Evolutionary conservation across 345 rosid species (phyloP).

Genomic region (Camelina neglecta): DNA sequence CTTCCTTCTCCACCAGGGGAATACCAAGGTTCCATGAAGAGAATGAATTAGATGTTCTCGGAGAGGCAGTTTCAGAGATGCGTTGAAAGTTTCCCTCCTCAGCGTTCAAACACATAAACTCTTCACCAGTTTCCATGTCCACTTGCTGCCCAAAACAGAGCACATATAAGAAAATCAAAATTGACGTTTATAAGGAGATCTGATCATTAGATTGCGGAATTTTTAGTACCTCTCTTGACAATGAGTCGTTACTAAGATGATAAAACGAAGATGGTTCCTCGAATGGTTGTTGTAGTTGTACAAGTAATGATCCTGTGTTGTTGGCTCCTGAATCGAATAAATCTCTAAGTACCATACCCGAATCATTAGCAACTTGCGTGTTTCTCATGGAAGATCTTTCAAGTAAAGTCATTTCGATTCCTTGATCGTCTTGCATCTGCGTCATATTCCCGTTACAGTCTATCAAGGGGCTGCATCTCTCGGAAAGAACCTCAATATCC

Average conservation of each 20-base stretch:
- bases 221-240: slow-evolving; percentile 67
- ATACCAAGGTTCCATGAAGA: slow-evolving; percentile 67
- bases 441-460: slow-evolving; percentile 55
- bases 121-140: slow-evolving; percentile 57
- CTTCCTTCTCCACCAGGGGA: slow-evolving; percentile 48
- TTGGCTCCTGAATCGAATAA: slow-evolving; percentile 68
- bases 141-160: slow-evolving; percentile 48
- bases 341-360: slow-evolving; percentile 82
- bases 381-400: slow-evolving; percentile 65
- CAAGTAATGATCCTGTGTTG: slow-evolving; percentile 67
- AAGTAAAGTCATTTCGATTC: slow-evolving; percentile 76
- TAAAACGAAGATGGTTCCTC: slow-evolving; percentile 64
- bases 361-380: slow-evolving; percentile 61
- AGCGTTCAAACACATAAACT: slow-evolving; percentile 57
- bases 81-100: slow-evolving; percentile 61
- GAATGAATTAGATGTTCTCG: slow-evolving; percentile 47
- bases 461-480: slow-evolving; percentile 49
- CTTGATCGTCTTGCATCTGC: slow-evolving; percentile 53
- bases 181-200: not conserved
- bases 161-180: not conserved
- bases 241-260: slow-evolving; percentile 53
- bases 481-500: slow-evolving; percentile 49
- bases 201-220: not conserved
- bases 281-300: slow-evolving; percentile 61
- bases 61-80: slow-evolving; percentile 48